Conservation (phyloP, 2,329 filamentous ascomycete genomes). For the Huntiella bhutanensis region DNA sequence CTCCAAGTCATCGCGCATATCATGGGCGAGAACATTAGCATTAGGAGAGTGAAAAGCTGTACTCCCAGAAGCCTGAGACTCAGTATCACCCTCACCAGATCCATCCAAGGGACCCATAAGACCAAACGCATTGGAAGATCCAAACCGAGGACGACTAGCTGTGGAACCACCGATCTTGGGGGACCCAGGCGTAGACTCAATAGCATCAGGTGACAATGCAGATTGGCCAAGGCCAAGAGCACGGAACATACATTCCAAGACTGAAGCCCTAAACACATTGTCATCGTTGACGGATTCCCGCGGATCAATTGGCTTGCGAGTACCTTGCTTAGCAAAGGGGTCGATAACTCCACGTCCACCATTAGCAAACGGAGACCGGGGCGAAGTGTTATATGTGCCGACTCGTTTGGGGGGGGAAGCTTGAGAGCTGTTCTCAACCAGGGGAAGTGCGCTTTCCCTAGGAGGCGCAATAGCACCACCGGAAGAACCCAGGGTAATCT, state of each 20-base stretch:
- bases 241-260: conserved; percentile 90
- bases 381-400: conserved; percentile 5
- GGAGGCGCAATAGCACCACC: conserved; percentile 23
- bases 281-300: conserved; percentile 80
- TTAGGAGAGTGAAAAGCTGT: conserved; percentile 42
- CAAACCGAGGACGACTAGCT: conserved; percentile 1
- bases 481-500: conserved; percentile 24
- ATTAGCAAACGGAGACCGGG: conserved; percentile 3
- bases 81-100: conserved; percentile 54
- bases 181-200: conserved; percentile 65
- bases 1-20: conserved; percentile 81
- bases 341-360: conserved; percentile 9
- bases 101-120: conserved; percentile 69
- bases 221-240: conserved; percentile 64
- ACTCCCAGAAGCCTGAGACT: conserved; percentile 60
- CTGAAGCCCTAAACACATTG: conserved; percentile 68
- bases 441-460: conserved; percentile 12
- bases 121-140: conserved; percentile 58
- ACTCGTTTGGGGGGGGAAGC: background rate
- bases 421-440: background rate
- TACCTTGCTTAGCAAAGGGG: conserved; percentile 10
- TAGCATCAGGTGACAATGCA: conserved; percentile 44
- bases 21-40: conserved; percentile 48
- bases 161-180: conserved; percentile 43
- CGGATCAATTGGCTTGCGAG: conserved; percentile 31